These are phyloP conservation scores for Quercus lobata DNA, from an alignment of 331 rosid species.

Conservation along the genomic window DNA sequence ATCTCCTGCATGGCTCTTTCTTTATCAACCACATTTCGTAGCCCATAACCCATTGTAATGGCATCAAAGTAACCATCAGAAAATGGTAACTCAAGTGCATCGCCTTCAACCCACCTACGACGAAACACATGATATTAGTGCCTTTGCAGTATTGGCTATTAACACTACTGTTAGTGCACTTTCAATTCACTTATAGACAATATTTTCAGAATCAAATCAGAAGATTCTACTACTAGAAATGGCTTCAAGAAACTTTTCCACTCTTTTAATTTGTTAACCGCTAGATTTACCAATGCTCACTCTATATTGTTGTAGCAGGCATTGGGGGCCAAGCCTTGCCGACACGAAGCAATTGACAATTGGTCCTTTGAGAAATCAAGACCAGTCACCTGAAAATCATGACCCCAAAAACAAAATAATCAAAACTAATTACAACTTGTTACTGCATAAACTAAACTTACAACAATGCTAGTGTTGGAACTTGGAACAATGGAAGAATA, in stretches of 20 bases:
- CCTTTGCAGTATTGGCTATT: background rate
- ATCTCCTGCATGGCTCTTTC: constrained; percentile 69
- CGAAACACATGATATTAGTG: constrained; percentile 16
- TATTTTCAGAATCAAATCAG: background rate
- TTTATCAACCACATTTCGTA: constrained; percentile 74
- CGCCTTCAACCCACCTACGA: constrained; percentile 89
- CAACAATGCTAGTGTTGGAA: background rate
- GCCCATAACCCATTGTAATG: constrained; percentile 86
- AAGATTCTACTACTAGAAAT: background rate
- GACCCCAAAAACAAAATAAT: constrained; percentile 1
- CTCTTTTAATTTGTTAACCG: background rate
- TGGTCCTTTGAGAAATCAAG: constrained; percentile 81
- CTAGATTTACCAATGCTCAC: constrained; percentile 88
- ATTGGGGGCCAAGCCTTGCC: constrained; percentile 38
- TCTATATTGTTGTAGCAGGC: constrained; percentile 64
- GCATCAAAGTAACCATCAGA: constrained; percentile 72
- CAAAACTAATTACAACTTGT: background rate
- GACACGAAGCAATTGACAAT: constrained; percentile 55
- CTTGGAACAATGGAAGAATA: background rate
- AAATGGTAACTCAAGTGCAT: constrained; percentile 84
- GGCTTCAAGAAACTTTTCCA: background rate
- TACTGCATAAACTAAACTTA: background rate
- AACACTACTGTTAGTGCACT: background rate
- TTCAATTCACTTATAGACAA: background rate
- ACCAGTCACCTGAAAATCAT: constrained; percentile 61